Conservation (phyloP, 208 protist genomes). For the Naegleria lovaniensis region DNA sequence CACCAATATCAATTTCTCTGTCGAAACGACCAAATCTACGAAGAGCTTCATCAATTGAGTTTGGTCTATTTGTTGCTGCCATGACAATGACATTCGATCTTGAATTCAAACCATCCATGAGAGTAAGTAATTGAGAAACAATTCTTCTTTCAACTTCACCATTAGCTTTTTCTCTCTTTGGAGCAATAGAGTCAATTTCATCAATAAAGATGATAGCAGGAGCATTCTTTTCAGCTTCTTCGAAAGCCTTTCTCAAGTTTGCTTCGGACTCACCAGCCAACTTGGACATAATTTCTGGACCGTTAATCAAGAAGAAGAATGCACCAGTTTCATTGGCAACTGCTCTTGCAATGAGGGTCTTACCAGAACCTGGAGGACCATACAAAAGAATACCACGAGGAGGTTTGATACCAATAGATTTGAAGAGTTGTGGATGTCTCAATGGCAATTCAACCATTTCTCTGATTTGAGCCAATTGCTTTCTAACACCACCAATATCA, state of each 20-base stretch:
- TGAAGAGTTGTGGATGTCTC: constrained; percentile 96
- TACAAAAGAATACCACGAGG: constrained; percentile 95
- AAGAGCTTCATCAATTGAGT: constrained; percentile 97
- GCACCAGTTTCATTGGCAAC: constrained; percentile 99
- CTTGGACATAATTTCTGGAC: constrained; percentile 99
- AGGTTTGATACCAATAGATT: constrained; percentile 96
- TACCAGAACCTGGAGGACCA: constrained; percentile 97
- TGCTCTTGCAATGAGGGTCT: constrained; percentile 98
- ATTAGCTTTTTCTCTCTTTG: constrained; percentile 98
- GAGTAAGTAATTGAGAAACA: constrained; percentile 99
- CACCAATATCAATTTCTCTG: constrained; percentile 99
- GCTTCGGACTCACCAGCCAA: constrained; percentile 98
- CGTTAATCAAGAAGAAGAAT: constrained; percentile 99
- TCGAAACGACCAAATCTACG: constrained; percentile 99
- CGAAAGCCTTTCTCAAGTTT: constrained; percentile 99
- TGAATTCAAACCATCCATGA: constrained; percentile 99
- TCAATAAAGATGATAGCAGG: constrained; percentile 99
- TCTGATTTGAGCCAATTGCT: constrained; percentile 96
- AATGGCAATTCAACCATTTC: constrained; percentile 99
- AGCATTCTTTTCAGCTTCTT: constrained; percentile 98
- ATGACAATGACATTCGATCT: constrained; percentile 98
- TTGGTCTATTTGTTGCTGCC: constrained; percentile 99
- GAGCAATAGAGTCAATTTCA: constrained; percentile 99
- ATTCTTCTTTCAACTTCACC: constrained; percentile 99
- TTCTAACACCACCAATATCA: constrained; percentile 97